Evolutionary conservation across 208 protist species (phyloP), one percentile per base, ranked within the genome.

Genomic region (Acanthamoeba lenticulata): DNA sequence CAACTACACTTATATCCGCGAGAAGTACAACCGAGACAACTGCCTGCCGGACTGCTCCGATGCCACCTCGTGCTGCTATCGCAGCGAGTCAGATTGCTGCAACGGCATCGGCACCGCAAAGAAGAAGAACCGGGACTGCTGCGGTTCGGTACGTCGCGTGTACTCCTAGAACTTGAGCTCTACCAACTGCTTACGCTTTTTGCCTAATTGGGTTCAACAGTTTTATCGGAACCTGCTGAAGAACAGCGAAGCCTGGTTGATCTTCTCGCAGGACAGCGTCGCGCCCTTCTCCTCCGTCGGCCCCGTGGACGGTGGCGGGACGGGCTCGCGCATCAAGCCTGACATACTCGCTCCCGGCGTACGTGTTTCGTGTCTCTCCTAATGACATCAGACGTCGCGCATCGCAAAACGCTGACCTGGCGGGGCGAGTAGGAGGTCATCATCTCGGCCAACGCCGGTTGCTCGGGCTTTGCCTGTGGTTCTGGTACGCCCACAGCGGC

Each of bases 251-350:
- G 44, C 85, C 9, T 91, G 85, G 85, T 29, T 55, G 38, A 91
- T 91, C 27, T 91, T 91, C 52, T 91, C 85, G 6, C 85, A 91
- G 55, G 85, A 91, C 55, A 91, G 55, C 85, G 52, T 91, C 2
- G 52, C 85, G 9, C 38, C 85, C 2, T 91, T 91, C 52, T 72
- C 85, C 0, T 91, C 85, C 27, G n/a, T 88, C 13, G 79, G 77
- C 6, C 77, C 77, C 2, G 77, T 86, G 17, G 0, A 2, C 4
- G 77, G 77, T 27, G 40, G 83, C 27, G 52, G 45, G 32, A 91
- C 85, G 7, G 85, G 85, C 7, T 2, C 21, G 6, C 49, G 85
- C 38, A 24, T 47, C 55, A 91, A 91, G 42, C 85, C 85, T 11
- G 85, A 91, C 36, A 38, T 91, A 0, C 6, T 91, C 29, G 85